Evolutionary conservation across 2,329 filamentous ascomycete genomes (phyloP).

Genomic region (Diplodia seriata): DNA sequence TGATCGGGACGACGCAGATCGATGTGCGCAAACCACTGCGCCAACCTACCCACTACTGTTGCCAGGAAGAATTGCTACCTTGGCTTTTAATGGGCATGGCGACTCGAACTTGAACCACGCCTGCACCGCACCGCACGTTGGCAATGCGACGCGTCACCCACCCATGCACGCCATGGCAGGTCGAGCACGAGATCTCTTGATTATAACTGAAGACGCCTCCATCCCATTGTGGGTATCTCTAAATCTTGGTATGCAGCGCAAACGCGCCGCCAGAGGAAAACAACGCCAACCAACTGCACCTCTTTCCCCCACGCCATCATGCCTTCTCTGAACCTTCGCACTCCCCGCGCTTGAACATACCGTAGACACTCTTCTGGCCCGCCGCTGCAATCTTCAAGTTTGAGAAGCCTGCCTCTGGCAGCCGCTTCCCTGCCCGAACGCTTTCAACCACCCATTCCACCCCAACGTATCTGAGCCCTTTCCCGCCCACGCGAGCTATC

Average conservation of each 20-base stretch:
- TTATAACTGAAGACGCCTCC: background rate
- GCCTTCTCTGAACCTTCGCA: background rate
- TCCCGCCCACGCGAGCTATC: slow-evolving; percentile 70
- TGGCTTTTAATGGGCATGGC: background rate
- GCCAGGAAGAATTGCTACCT: no score
- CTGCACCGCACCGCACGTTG: no score
- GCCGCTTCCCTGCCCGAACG: slow-evolving; percentile 58
- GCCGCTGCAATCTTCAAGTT: slow-evolving; percentile 60
- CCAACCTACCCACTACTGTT: background rate
- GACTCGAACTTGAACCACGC: background rate
- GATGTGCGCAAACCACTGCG: background rate
- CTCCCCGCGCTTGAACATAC: slow-evolving; percentile 9
- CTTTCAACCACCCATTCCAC: slow-evolving; percentile 70
- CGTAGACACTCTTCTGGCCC: slow-evolving; percentile 22
- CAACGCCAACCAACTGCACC: slow-evolving; percentile 12
- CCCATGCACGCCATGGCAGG: background rate
- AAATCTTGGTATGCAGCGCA: background rate
- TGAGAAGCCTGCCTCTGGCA: slow-evolving; percentile 76
- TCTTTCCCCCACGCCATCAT: background rate
- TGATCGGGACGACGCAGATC: background rate
- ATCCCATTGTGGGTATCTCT: slow-evolving; percentile 4
- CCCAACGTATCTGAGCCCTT: slow-evolving; percentile 77
- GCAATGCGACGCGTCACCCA: background rate
- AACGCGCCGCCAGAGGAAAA: background rate
- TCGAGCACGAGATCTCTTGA: background rate